phyloP scores from a whole-genome alignment of 2,329 filamentous ascomycete genomes.

The Rhynchosporium secalis region DNA sequence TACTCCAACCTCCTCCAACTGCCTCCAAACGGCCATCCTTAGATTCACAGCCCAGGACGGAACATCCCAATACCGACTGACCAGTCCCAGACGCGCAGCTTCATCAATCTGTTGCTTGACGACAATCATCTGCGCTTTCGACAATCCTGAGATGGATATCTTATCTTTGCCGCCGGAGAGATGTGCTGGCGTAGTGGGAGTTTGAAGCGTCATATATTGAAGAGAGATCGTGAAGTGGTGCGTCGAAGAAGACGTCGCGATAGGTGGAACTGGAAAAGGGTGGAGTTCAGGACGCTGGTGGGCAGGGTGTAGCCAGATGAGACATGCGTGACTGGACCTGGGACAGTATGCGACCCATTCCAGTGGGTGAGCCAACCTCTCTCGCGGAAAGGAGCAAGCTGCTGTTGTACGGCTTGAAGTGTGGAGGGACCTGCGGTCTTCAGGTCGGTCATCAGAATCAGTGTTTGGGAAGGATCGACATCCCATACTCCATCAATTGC shows the following conservation, averaged over 20 bases:
- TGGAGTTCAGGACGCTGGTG: conserved; percentile 39
- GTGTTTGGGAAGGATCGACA: conserved; percentile 15
- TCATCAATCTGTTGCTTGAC: conserved; percentile 33
- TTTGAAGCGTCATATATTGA: conserved; percentile 34
- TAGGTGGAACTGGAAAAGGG: conserved; percentile 40
- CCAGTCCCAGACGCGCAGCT: conserved; percentile 43
- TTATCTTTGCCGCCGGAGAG: conserved; percentile 23
- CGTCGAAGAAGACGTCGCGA: conserved; percentile 51
- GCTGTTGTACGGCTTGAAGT: conserved; percentile 43
- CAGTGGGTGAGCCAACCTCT: conserved; percentile 42
- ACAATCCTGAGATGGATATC: conserved; percentile 23
- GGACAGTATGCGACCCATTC: conserved; percentile 41
- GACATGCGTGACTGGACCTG: conserved; percentile 50
- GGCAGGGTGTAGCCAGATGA: conserved; percentile 51
- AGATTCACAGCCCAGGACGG: conserved; percentile 44
- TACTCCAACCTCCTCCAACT: conserved; percentile 42
- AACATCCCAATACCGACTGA: conserved; percentile 46
- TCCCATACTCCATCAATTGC: conserved; percentile 30
- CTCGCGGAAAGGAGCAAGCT: conserved; percentile 45
- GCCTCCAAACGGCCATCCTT: conserved; percentile 44
- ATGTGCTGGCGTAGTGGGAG: conserved; percentile 35
- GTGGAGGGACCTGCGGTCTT: conserved; percentile 46
- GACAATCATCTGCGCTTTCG: conserved; percentile 28
- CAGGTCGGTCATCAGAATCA: conserved; percentile 52
- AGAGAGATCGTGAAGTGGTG: conserved; percentile 41